Percentiles rank a stretch among this genome's conserved stretches.
Conservation (phyloP, 1,284 basidiomycete genomes). For the Ceratobasidium theobromae region DNA sequence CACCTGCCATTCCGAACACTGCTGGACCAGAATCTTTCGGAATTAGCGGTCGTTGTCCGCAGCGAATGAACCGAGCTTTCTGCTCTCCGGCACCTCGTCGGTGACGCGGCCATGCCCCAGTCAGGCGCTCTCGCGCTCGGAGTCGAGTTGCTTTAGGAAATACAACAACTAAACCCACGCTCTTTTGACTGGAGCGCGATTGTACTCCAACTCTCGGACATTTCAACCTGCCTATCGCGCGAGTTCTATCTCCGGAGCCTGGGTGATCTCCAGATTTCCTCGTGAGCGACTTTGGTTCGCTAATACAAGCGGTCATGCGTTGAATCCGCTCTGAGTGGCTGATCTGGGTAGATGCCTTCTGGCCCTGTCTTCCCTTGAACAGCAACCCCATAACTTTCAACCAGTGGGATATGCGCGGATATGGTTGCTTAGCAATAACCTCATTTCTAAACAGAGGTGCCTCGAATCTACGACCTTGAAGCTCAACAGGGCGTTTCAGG, state of each 20-base stretch:
- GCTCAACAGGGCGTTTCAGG: no score
- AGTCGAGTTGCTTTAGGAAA: constrained; percentile 1
- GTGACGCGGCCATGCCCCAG: background rate
- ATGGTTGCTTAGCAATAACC: background rate
- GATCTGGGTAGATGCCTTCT: no score
- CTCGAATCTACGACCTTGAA: background rate
- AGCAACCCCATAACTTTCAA: background rate
- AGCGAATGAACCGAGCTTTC: constrained; percentile 2
- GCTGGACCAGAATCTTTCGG: no score
- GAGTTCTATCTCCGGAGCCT: background rate
- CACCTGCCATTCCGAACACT: background rate
- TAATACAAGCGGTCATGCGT: no score
- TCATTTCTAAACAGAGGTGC: background rate
- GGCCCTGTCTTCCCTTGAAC: constrained; percentile 5
- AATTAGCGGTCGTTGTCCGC: no score
- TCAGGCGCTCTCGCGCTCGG: background rate
- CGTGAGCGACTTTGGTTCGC: no score
- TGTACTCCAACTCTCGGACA: background rate
- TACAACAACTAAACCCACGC: background rate
- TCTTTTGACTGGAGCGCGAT: background rate
- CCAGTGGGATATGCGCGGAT: background rate
- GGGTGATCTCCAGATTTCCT: no score
- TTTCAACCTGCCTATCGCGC: background rate
- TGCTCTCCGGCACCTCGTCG: constrained; percentile 10
- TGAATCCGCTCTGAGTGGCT: no score